phyloP scores from a whole-genome alignment of 352 stramenopile species.

The Globisporangium splendens region DNA sequence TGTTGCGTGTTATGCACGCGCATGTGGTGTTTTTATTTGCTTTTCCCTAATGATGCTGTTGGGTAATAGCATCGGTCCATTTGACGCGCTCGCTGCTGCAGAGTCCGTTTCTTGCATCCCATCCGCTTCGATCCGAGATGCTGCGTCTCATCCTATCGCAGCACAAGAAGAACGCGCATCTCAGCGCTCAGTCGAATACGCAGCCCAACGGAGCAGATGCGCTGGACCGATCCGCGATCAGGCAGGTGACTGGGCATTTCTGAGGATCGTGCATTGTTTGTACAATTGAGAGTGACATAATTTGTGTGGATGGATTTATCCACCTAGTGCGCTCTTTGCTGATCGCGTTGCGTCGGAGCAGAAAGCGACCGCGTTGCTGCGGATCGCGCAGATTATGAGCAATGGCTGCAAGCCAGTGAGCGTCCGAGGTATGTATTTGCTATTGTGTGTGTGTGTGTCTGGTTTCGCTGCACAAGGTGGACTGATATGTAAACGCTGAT shows the following conservation, averaged over 20 bases:
- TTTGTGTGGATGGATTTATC: neutral
- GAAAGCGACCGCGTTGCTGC: conserved; percentile 20
- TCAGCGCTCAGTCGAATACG: conserved; percentile 3
- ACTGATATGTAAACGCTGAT: too few species aligned
- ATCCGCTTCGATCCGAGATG: conserved; percentile 42
- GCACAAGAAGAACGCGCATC: conserved; percentile 10
- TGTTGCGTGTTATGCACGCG: too few species aligned
- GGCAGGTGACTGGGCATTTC: conserved; percentile 4
- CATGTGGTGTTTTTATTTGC: neutral
- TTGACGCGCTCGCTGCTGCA: conserved; percentile 43
- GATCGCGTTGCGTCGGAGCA: conserved; percentile 18
- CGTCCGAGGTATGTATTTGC: conserved; percentile 28
- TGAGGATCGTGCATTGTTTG: too few species aligned
- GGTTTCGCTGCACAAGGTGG: neutral
- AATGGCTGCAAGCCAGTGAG: conserved; percentile 20
- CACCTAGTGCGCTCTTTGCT: conserved; percentile 23
- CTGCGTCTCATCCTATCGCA: conserved; percentile 27
- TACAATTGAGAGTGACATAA: too few species aligned
- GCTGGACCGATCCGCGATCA: neutral
- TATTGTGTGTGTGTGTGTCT: conserved; percentile 1
- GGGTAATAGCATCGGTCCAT: conserved; percentile 22
- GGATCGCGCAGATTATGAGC: conserved; percentile 36
- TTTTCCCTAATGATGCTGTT: neutral
- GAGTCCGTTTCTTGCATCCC: conserved; percentile 40
- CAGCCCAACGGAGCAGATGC: neutral